phyloP scores from a whole-genome alignment of 2,329 filamentous ascomycete species.

The Alternaria consortialis region DNA sequence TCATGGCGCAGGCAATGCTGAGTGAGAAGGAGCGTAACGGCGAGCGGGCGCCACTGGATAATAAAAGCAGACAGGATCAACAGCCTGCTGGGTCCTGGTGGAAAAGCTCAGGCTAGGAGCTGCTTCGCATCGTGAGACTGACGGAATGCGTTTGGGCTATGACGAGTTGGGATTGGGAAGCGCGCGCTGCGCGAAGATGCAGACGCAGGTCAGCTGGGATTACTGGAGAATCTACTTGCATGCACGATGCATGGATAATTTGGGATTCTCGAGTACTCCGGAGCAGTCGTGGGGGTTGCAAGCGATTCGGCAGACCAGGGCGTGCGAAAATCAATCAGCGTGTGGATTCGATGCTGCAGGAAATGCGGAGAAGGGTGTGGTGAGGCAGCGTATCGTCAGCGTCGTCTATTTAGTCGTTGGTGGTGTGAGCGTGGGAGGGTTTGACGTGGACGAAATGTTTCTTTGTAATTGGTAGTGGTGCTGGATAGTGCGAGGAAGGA shows the following conservation, averaged over 20 bases:
- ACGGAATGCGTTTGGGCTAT: slow-evolving; percentile 33
- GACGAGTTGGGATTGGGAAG: slow-evolving; percentile 37
- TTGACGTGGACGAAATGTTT: not conserved
- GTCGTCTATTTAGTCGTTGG: not conserved
- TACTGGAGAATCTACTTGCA: slow-evolving; percentile 24
- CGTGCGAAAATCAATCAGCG: slow-evolving; percentile 15
- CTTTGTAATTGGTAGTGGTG: slow-evolving; percentile 6
- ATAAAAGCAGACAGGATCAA: slow-evolving; percentile 41
- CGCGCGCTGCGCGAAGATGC: slow-evolving; percentile 43
- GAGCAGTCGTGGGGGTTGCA: slow-evolving; percentile 32
- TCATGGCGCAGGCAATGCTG: slow-evolving; percentile 35
- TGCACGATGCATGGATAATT: slow-evolving; percentile 29
- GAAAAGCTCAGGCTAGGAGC: slow-evolving; percentile 32
- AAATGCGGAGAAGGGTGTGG: slow-evolving; percentile 21
- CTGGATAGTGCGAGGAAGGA: slow-evolving; percentile 2
- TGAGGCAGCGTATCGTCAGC: not conserved
- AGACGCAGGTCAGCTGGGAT: slow-evolving; percentile 39
- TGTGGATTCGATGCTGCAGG: not conserved
- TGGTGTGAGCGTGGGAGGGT: slow-evolving; percentile 1
- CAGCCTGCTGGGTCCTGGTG: slow-evolving; percentile 37
- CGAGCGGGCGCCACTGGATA: slow-evolving; percentile 35
- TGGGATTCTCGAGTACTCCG: slow-evolving; percentile 32
- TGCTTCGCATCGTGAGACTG: slow-evolving; percentile 43
- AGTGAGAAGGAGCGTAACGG: slow-evolving; percentile 28
- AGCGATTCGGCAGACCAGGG: slow-evolving; percentile 30